Conservation (phyloP, 306 rosid genomes). For the Vachellia collinsii region DNA sequence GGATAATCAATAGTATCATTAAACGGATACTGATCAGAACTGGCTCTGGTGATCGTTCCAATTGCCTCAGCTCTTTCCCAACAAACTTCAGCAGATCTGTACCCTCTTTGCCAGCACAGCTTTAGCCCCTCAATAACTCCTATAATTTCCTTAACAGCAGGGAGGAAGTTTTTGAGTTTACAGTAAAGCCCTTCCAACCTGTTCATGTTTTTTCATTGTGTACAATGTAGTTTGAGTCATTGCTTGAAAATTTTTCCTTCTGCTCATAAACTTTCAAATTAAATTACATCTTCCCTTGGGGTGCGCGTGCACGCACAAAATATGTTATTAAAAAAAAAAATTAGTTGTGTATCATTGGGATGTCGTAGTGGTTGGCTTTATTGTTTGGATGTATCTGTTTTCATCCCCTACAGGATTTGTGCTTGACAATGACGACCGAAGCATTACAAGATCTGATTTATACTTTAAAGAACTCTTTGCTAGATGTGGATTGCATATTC, state of each 20-base stretch:
- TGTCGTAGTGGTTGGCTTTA: slow-evolving; percentile 11
- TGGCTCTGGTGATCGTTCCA: neutral
- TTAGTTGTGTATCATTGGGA: slow-evolving; percentile 12
- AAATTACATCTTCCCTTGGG: neutral
- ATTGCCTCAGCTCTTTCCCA: neutral
- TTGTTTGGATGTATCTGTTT: slow-evolving; percentile 17
- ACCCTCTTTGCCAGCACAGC: neutral
- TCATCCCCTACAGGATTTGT: slow-evolving; percentile 64
- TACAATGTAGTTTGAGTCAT: neutral
- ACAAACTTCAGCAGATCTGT: neutral
- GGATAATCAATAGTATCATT: neutral
- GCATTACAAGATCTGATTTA: slow-evolving; percentile 81
- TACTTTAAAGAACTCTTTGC: slow-evolving; percentile 81
- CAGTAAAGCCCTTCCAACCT: neutral
- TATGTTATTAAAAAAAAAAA: too few relatives aligned
- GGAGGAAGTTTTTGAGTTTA: neutral
- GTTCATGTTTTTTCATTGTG: too few relatives aligned
- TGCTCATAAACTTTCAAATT: neutral
- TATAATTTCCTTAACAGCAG: neutral
- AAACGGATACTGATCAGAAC: neutral
- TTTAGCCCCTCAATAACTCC: neutral
- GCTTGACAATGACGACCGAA: slow-evolving; percentile 84
- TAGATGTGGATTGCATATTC: slow-evolving; percentile 77
- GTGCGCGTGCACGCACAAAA: too few relatives aligned
- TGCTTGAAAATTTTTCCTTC: neutral